Percentiles rank a stretch among this genome's conserved stretches.
phyloP scores from a whole-genome alignment of 2,329 filamentous ascomycete species.

The Sclerotinia sclerotiorum region DNA sequence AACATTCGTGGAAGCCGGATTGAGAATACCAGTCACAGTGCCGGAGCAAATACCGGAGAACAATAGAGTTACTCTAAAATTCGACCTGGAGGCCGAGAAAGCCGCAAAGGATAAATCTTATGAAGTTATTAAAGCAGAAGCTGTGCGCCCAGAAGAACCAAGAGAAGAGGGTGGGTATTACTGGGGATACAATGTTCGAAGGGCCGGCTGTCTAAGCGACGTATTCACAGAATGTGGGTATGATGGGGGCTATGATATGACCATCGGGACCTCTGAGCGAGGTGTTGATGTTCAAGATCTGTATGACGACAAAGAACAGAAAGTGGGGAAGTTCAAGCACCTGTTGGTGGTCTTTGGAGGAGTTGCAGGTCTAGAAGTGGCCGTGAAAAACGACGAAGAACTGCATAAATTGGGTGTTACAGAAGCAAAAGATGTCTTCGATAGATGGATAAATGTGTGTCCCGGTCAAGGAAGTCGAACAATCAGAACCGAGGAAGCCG shows the following conservation, averaged over 20 bases:
- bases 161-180: slow-evolving; percentile 78
- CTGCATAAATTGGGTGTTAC: slow-evolving; percentile 57
- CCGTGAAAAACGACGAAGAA: slow-evolving; percentile 61
- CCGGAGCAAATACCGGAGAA: slow-evolving; percentile 58
- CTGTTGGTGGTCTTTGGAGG: slow-evolving; percentile 79
- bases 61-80: slow-evolving; percentile 71
- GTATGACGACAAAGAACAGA: slow-evolving; percentile 35
- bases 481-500: slow-evolving; percentile 80
- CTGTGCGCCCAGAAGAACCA: slow-evolving; percentile 67
- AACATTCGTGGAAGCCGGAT: slow-evolving; percentile 59
- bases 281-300: slow-evolving; percentile 47
- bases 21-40: slow-evolving; percentile 52
- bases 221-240: slow-evolving; percentile 77
- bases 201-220: slow-evolving; percentile 62
- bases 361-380: slow-evolving; percentile 74
- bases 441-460: slow-evolving; percentile 80
- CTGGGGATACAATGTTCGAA: slow-evolving; percentile 78
- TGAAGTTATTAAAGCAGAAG: slow-evolving; percentile 48
- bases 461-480: slow-evolving; percentile 79
- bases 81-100: slow-evolving; percentile 50
- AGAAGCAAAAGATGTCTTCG: slow-evolving; percentile 70
- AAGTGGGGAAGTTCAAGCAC: slow-evolving; percentile 59
- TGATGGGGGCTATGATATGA: slow-evolving; percentile 77
- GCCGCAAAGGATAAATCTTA: slow-evolving; percentile 36
- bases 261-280: slow-evolving; percentile 80